Base-by-base conservation (phyloP, 106 monocot species). In the Alisma plantagoaquatica region DNA sequence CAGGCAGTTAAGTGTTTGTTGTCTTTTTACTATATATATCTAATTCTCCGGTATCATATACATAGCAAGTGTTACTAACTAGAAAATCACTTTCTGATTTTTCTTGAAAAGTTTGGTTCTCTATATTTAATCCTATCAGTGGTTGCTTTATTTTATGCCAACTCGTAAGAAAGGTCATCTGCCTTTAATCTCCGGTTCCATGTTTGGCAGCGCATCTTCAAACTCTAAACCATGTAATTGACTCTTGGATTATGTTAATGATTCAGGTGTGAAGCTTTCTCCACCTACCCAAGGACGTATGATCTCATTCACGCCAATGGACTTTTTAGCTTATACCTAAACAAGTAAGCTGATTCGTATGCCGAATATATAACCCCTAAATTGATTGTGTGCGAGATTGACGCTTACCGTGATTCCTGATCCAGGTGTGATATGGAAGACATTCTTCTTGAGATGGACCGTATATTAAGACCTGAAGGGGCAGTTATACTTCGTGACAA, bases 221-320 rank as follows among this genome's bases (percentile, higher is more conserved):
- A 10, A 15, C 38, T 15, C 38, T 38, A 15, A 38, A 38, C 15
- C 38, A 10, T 38, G 38, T n/a, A n/a, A 38, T 38, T 38, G 38
- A 8, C 0, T 8, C 11, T 10, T 15, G 15, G 8, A 15, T 10
- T 38, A 38, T 38, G 15, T 38, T 15, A 38, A 38, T 16, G 8
- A n/a, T 47, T 47, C n/a, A 8, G 8, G 7, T 20, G 12, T 47
- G 7, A 18, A 16, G n/a, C n/a, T n/a, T n/a, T n/a, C n/a, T n/a
- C n/a, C n/a, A n/a, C n/a, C n/a, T n/a, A n/a, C n/a, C n/a, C 46
- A 1, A 14, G 14, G 46, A 47, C 46, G 22, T 47, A 47, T 20
- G 46, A 47, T 47, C 46, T 47, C 46, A 47, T 47, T 17, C 46
- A 47, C 22, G 46, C 46, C 19, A 47, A 47, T 47, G 46, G 46